Percentiles rank a stretch among this genome's conserved stretches.
These are phyloP conservation scores for Fusarium nygamai DNA, from an alignment of 2,329 filamentous ascomycete genomes.

Conservation along the genomic window DNA sequence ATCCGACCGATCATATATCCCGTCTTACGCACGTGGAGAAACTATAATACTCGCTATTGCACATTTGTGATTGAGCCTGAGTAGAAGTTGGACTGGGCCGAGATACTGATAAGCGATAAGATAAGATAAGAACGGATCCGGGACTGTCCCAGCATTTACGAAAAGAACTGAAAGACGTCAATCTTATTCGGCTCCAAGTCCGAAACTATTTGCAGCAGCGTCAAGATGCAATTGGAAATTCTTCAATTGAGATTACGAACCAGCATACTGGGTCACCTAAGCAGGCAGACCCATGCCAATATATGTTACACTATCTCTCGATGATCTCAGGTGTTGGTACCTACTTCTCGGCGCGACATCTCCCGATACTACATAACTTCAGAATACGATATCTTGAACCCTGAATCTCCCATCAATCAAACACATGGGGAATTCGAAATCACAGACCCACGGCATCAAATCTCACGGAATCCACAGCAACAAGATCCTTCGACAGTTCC, in stretches of 20 bases:
- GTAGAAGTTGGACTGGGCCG: neutral
- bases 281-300: neutral
- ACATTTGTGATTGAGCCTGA: accelerated
- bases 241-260: neutral
- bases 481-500: neutral
- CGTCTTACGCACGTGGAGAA: accelerated
- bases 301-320: neutral
- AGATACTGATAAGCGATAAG: neutral
- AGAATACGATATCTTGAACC: neutral
- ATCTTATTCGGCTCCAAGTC: neutral
- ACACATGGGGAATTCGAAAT: neutral
- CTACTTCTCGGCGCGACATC: neutral
- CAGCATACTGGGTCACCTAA: neutral
- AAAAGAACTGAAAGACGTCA: neutral
- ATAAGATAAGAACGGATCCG: accelerated
- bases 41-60: accelerated
- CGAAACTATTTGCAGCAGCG: no score
- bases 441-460: neutral
- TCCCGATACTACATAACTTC: neutral
- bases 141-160: no score
- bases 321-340: neutral
- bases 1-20: accelerated
- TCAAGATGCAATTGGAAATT: accelerated
- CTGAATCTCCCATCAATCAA: neutral
- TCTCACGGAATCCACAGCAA: neutral